A percentile compares a stretch with the other conserved stretches of the same genome.
Conservation (phyloP, 106 monocot species). For the Narthecium ossifragum region DNA sequence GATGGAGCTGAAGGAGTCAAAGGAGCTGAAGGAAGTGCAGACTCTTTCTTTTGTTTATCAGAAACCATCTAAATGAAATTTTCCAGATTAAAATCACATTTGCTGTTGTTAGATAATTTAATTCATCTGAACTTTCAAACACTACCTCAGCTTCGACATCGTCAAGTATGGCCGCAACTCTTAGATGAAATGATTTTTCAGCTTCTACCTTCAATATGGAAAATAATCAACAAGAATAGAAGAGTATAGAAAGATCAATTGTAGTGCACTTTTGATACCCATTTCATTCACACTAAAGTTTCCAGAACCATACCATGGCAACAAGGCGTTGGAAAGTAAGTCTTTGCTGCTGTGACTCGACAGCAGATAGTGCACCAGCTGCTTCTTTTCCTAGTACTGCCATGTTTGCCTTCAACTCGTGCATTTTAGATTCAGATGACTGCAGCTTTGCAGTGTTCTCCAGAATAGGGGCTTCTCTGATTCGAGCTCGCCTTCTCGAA, state of each 20-base stretch:
- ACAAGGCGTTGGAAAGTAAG: conserved; percentile 76
- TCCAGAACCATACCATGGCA: conserved; percentile 61
- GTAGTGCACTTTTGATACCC: no score
- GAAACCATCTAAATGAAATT: conserved; percentile 48
- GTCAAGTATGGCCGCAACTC: conserved; percentile 84
- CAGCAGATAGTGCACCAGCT: conserved; percentile 74
- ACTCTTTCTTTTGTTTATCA: conserved; percentile 87
- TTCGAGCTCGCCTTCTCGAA: conserved; percentile 69
- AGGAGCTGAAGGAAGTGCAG: conserved; percentile 54
- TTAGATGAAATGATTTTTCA: conserved; percentile 88
- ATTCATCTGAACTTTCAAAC: no score
- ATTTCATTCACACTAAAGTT: no score
- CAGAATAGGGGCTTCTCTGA: conserved; percentile 63
- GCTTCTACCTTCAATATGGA: conserved; percentile 65
- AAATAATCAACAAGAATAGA: conserved; percentile 2
- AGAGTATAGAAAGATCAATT: no score
- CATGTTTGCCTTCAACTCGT: conserved; percentile 87
- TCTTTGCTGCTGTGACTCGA: conserved; percentile 93
- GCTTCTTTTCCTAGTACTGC: conserved; percentile 97
- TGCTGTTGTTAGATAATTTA: no score
- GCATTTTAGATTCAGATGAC: conserved; percentile 79
- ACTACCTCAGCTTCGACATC: conserved; percentile 90
- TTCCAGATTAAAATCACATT: neutral
- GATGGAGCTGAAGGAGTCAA: conserved; percentile 36
- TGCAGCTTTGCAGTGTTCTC: conserved; percentile 85